Base-by-base conservation (phyloP, 179 eudicot species). In the Gypsophila paniculata region DNA sequence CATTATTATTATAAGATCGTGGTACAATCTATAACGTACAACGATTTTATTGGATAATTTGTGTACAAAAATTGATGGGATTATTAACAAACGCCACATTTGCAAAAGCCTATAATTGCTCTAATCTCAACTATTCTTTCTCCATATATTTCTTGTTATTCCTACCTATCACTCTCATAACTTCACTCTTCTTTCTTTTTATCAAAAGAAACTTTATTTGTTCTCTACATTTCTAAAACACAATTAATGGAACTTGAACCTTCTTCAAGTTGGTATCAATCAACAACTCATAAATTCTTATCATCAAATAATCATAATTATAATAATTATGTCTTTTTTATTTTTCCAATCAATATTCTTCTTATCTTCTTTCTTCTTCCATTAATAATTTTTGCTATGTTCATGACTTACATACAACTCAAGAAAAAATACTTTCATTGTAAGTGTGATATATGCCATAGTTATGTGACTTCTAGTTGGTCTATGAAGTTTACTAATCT, bases 381-480 rank as follows among this genome's bases (percentile, higher is more conserved):
- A 19, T 75, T 52, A 26, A 65, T 73, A 64, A 5, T 54, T 65
- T 54, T 63, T 48, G 8, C 72, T 36, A 44, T 63, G 18, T 52
- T 73, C 52, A 61, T 69, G 23, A 54, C 52, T 54, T 68, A 18
- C 15, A 55, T 65, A 42, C 46, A 57, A 18, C 36, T 80, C 19
- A 85, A 72, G 74, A 69, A 29, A 32, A 76, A 52, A 38, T 65
- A 79, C 54, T 79, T 78, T 57, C 88, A 87, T 69, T 90, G 96
- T 79, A 81, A 76, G 26, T 90, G 96, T 74, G 80, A 77, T 25
- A 76, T 81, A 38, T 90, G 96, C 61, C 80, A 78, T 57, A 68
- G 77, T 34, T 90, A 85, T 61, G 60, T 82, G 39, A 76, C 81
- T 61, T 81, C 82, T 19, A 64, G 73, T 49, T 90, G 96, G 96